Base-by-base conservation (phyloP, 1,284 basidiomycete genomes). In the Cryptococcus sp. region DNA sequence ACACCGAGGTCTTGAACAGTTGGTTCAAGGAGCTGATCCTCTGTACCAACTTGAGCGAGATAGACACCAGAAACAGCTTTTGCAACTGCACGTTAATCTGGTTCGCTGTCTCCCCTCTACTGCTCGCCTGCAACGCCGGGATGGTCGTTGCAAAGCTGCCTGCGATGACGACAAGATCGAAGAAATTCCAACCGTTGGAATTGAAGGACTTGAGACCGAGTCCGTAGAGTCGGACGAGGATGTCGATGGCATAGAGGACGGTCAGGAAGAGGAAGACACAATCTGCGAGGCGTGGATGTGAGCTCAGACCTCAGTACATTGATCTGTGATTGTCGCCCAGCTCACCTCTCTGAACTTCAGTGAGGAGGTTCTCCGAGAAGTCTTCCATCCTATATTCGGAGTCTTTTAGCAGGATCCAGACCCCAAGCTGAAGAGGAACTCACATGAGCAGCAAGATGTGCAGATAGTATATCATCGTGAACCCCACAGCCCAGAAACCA, bases 1-100 rank as follows among this genome's bases (percentile, higher is more conserved):
- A 93, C 89, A 91, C 83, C 1, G 91, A 90, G 7, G 93, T 97
- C 78, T 97, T 97, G 84, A 98, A 98, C 18, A 98, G 81, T 77
- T 96, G 91, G 69, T 98, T 98, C 57, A 98, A 80, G 61, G 85
- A 86, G 68, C 92, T 87, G 59, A 87, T 88, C 50, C 89, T 84
- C 72, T 97, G 91, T 1, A 97, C 90, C 21, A 98, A 83, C 78
- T 98, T 98, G 81, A 98, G 87, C 0, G 91, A 87, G 51, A 97
- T 89, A 62, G 87, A 87, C 61, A 95, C 91, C 45, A 98, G 81
- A 78, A 98, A 98, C 12, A 98, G 81, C 78, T 97, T 98, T 72
- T 97, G 91, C 0, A 97, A 80, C 69, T 97, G 91, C 4, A 75
- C 64, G 40, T 73, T 76, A 20, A 64, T 70, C 33, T 71, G 63